phyloP scores from a whole-genome alignment of 805 yeast species.

The Scheffersomyces lignosus region DNA sequence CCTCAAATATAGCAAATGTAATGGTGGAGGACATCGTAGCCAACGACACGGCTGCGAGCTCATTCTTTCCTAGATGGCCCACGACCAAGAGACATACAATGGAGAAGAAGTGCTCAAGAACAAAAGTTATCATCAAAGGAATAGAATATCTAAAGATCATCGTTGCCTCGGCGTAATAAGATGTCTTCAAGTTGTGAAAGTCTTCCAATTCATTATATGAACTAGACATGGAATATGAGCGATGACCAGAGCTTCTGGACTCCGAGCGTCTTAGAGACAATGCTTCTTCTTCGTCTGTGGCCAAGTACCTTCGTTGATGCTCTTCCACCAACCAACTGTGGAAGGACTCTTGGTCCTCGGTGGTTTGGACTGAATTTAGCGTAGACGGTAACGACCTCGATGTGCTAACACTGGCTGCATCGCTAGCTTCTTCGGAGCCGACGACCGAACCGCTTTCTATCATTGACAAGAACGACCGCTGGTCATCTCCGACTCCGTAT shows the following conservation, averaged over 20 bases:
- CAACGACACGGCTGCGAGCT: constrained; percentile 46
- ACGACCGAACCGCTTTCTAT: constrained; percentile 36
- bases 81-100: constrained; percentile 44
- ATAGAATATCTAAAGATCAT: constrained; percentile 33
- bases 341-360: constrained; percentile 40
- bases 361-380: constrained; percentile 33
- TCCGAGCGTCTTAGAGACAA: not conserved
- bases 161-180: constrained; percentile 23
- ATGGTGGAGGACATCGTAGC: constrained; percentile 47
- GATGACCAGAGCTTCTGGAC: constrained; percentile 2
- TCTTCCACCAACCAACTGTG: constrained; percentile 46
- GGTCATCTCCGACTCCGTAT: constrained; percentile 46
- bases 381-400: constrained; percentile 44
- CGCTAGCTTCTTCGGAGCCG: constrained; percentile 26
- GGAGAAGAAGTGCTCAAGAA: constrained; percentile 44
- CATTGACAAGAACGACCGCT: constrained; percentile 42
- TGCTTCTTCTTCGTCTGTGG: constrained; percentile 12
- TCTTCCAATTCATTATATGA: constrained; percentile 26
- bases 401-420: constrained; percentile 41
- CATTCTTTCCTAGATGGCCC: constrained; percentile 45
- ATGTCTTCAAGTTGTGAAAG: constrained; percentile 31
- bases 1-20: constrained; percentile 45
- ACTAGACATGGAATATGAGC: constrained; percentile 5
- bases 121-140: constrained; percentile 42
- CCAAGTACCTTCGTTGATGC: constrained; percentile 37